These are phyloP conservation scores for Russula sp. DNA, from an alignment of 768 basidiomycete species.

Conservation along the genomic window DNA sequence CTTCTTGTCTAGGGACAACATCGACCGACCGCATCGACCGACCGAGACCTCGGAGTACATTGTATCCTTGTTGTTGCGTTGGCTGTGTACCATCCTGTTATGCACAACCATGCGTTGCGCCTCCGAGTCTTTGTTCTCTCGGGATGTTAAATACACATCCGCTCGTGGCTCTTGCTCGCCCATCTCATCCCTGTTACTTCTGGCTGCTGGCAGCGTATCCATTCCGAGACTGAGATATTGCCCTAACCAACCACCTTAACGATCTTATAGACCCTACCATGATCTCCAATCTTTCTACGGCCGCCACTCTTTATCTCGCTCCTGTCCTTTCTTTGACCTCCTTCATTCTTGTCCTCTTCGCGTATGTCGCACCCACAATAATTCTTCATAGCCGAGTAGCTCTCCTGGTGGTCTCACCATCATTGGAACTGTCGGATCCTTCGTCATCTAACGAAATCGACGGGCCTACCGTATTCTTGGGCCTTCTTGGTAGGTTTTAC, in stretches of 20 bases:
- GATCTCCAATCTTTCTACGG: conserved; percentile 70
- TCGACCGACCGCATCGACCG: no score
- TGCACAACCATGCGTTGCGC: neutral
- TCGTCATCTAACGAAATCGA: conserved; percentile 42
- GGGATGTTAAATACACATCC: conserved; percentile 10
- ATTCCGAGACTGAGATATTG: conserved; percentile 28
- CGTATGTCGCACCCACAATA: conserved; percentile 63
- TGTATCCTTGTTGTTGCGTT: neutral
- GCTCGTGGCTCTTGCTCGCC: neutral
- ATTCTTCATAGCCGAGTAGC: conserved; percentile 61
- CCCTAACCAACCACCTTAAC: conserved; percentile 27
- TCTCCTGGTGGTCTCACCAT: conserved; percentile 62
- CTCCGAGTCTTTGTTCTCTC: conserved; percentile 2
- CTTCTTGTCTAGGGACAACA: no score
- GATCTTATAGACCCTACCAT: conserved; percentile 41
- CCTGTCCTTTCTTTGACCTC: conserved; percentile 65
- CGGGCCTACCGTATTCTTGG: conserved; percentile 67
- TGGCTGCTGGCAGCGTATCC: conserved; percentile 28
- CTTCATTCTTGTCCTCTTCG: conserved; percentile 60
- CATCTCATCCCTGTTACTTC: neutral
- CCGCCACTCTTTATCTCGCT: conserved; percentile 62
- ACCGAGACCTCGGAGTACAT: neutral
- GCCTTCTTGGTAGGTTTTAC: conserved; percentile 54
- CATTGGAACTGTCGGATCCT: conserved; percentile 42
- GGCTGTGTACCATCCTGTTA: no score